These are phyloP conservation scores for Leccinum obscurum DNA, from an alignment of 768 basidiomycete species.

Conservation along the genomic window DNA sequence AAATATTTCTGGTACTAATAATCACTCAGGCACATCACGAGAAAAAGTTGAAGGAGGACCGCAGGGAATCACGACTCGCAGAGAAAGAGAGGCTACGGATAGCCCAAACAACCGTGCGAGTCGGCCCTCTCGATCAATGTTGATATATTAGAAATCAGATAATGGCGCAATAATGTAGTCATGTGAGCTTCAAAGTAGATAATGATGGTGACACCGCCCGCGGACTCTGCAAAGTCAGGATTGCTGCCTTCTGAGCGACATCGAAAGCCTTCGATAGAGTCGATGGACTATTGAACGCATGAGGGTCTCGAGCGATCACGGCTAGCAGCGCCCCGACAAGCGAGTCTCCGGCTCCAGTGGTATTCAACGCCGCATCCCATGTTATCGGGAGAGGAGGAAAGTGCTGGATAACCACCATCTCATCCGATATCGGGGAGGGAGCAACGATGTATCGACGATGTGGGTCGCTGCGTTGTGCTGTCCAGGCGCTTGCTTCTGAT, in stretches of 20 bases:
- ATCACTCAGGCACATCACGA: conserved; percentile 51
- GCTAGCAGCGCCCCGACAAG: conserved; percentile 85
- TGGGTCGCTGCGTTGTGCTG: conserved; percentile 45
- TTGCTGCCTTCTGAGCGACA: conserved; percentile 65
- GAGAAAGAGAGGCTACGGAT: conserved; percentile 53
- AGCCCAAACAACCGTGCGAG: conserved; percentile 56
- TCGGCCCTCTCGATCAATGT: conserved; percentile 50
- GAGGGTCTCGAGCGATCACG: conserved; percentile 46
- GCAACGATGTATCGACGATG: conserved; percentile 51
- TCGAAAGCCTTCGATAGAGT: conserved; percentile 46
- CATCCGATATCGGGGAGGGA: conserved; percentile 43
- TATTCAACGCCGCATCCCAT: conserved; percentile 50
- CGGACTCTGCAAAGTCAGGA: conserved; percentile 55
- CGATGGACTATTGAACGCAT: conserved; percentile 46
- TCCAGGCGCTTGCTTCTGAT: conserved; percentile 50
- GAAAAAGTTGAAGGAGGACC: conserved; percentile 46
- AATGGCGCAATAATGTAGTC: not conserved
- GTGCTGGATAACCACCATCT: conserved; percentile 66
- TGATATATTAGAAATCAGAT: conserved; percentile 10
- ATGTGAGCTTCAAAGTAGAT: conserved; percentile 31
- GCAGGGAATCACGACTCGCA: conserved; percentile 34
- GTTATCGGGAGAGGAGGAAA: conserved; percentile 58
- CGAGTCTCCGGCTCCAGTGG: conserved; percentile 92
- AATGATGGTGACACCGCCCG: conserved; percentile 67
- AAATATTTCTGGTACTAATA: conserved; percentile 1